phyloP scores from a whole-genome alignment of 257 asterid genomes.

The Eucommia ulmoides region DNA sequence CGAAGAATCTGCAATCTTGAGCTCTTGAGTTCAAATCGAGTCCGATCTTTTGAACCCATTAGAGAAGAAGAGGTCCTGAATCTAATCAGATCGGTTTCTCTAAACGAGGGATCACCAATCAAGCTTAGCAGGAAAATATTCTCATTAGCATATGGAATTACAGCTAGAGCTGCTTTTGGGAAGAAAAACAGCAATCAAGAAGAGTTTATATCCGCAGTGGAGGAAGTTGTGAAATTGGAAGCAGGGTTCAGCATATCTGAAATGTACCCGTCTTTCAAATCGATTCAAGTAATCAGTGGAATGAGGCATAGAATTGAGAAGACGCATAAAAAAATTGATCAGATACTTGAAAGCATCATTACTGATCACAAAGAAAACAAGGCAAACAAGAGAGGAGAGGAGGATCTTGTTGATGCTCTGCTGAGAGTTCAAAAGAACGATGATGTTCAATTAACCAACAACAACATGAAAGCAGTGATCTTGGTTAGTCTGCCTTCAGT shows the following conservation, averaged over 20 bases:
- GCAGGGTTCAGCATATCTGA: slow-evolving; percentile 23
- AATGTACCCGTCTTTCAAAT: slow-evolving; percentile 19
- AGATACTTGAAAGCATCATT: slow-evolving; percentile 17
- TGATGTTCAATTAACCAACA: slow-evolving; percentile 7
- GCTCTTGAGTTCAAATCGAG: slow-evolving; percentile 11
- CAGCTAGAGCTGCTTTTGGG: slow-evolving; percentile 21
- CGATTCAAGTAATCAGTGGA: slow-evolving; percentile 12
- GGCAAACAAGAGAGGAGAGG: slow-evolving; percentile 3
- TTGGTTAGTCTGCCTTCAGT: slow-evolving; percentile 6
- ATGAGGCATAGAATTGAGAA: slow-evolving; percentile 11
- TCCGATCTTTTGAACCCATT: slow-evolving; percentile 4
- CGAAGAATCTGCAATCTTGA: slow-evolving; percentile 10
- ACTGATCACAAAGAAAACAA: slow-evolving; percentile 6
- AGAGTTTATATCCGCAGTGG: background rate
- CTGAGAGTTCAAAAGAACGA: slow-evolving; percentile 6
- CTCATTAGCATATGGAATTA: background rate
- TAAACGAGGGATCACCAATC: slow-evolving; percentile 7
- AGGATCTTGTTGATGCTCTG: slow-evolving; percentile 16
- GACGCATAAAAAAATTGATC: slow-evolving; percentile 12
- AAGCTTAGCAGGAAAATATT: slow-evolving; percentile 18
- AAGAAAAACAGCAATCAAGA: slow-evolving; percentile 11
- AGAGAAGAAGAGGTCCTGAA: slow-evolving; percentile 5
- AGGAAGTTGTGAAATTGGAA: background rate
- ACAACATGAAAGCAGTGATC: slow-evolving; percentile 14
- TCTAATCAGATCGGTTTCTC: slow-evolving; percentile 8